Conservation (phyloP, 2,329 filamentous ascomycete genomes). For the Cercospora canescens region DNA sequence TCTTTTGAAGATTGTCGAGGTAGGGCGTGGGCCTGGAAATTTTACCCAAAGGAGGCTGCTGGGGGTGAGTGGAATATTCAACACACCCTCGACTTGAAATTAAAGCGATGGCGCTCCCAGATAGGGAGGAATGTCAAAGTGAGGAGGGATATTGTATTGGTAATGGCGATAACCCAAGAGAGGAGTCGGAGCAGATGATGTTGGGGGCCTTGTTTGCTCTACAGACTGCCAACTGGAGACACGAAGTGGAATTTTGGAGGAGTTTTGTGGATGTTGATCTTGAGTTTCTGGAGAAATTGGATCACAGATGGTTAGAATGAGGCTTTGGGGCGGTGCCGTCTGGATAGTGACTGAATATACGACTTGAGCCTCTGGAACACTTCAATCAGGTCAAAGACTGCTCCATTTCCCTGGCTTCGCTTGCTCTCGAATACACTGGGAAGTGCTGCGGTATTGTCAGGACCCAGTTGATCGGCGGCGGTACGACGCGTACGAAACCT, state of each 20-base stretch:
- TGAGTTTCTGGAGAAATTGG: conserved; percentile 45
- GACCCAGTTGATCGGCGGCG: not conserved
- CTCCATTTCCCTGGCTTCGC: not conserved
- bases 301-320: conserved; percentile 38
- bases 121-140: conserved; percentile 34
- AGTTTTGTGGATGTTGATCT: conserved; percentile 53
- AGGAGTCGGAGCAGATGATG: conserved; percentile 43
- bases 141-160: conserved; percentile 47
- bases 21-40: conserved; percentile 48
- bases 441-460: not conserved
- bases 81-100: conserved; percentile 36
- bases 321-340: too few species aligned
- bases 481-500: not conserved
- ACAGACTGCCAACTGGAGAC: conserved; percentile 51
- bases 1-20: conserved; percentile 46
- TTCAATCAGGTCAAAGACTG: not conserved
- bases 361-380: not conserved
- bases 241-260: conserved; percentile 54
- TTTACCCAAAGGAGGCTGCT: conserved; percentile 51
- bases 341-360: not conserved
- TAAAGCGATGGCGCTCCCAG: conserved; percentile 37
- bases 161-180: conserved; percentile 47
- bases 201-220: conserved; percentile 47
- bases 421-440: not conserved
- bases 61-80: conserved; percentile 48